Conservation (phyloP, 371 early-diverging fungal species). For the Parasitella parasitica region DNA sequence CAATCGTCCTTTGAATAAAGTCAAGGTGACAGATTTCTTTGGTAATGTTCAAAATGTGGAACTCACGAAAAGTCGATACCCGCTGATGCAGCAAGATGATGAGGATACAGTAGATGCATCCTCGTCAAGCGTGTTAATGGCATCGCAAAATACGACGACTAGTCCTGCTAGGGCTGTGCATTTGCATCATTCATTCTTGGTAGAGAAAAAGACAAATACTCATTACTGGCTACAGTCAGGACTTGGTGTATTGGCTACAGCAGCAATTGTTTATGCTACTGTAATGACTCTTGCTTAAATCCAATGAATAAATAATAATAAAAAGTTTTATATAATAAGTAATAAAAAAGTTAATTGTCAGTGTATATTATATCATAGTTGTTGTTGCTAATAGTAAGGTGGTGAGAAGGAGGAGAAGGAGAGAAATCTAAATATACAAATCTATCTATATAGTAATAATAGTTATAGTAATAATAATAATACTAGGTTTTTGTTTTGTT, state of each 20-base stretch:
- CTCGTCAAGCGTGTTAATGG: background rate
- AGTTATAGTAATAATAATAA: background rate
- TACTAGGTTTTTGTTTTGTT: background rate
- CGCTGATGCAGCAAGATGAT: constrained; percentile 16
- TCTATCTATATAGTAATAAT: background rate
- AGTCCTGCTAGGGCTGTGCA: background rate
- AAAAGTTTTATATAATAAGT: background rate
- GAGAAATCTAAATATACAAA: constrained; percentile 8
- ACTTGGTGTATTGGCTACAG: constrained; percentile 5
- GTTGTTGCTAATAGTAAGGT: background rate
- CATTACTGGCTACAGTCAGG: constrained; percentile 1
- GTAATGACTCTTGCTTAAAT: constrained; percentile 1
- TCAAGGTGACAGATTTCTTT: constrained; percentile 91
- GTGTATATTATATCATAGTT: background rate
- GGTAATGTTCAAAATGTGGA: constrained; percentile 91
- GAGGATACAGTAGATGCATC: background rate
- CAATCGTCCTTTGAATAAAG: constrained; percentile 67
- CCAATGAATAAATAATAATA: background rate
- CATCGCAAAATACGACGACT: background rate
- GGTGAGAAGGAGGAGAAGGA: background rate
- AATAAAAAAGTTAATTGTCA: background rate
- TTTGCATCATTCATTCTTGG: constrained; percentile 13
- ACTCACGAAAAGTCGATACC: constrained; percentile 57
- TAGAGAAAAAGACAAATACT: constrained; percentile 1
- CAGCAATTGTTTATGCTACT: constrained; percentile 7